These are phyloP conservation scores for Xylariaceae sp. DNA, from an alignment of 2,329 filamentous ascomycete genomes.

Conservation along the genomic window DNA sequence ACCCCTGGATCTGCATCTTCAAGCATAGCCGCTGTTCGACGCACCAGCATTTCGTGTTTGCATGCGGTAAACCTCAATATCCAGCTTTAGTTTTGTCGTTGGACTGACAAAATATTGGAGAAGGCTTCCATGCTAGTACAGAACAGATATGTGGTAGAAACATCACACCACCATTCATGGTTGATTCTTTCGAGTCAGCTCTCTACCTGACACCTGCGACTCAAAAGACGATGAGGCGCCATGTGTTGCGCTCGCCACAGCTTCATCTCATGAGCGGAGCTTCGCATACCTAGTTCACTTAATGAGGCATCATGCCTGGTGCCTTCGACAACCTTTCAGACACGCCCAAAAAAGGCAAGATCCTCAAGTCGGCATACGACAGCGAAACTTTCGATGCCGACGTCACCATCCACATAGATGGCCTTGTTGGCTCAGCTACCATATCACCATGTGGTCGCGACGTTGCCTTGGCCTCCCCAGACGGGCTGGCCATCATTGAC, in stretches of 20 bases:
- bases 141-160: too few species aligned
- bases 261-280: constrained; percentile 10
- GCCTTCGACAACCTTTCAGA: constrained; percentile 44
- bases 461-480: constrained; percentile 84
- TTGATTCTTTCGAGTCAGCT: too few species aligned
- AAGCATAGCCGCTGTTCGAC: too few species aligned
- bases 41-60: too few species aligned
- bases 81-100: too few species aligned
- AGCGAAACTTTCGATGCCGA: constrained; percentile 86
- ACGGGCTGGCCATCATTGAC: constrained; percentile 88
- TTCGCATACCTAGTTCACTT: neutral
- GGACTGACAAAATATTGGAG: too few species aligned
- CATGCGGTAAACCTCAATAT: too few species aligned
- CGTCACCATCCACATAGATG: constrained; percentile 78
- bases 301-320: constrained; percentile 43
- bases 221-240: constrained; percentile 5
- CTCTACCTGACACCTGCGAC: too few species aligned
- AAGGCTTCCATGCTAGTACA: too few species aligned
- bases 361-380: constrained; percentile 69
- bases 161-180: too few species aligned
- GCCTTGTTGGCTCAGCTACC: constrained; percentile 81
- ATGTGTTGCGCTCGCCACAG: constrained; percentile 9
- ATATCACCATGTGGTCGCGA: constrained; percentile 91
- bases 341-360: constrained; percentile 54
- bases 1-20: too few species aligned